Conservation (phyloP, 768 basidiomycete genomes). For the Hortiboletus campestris region DNA sequence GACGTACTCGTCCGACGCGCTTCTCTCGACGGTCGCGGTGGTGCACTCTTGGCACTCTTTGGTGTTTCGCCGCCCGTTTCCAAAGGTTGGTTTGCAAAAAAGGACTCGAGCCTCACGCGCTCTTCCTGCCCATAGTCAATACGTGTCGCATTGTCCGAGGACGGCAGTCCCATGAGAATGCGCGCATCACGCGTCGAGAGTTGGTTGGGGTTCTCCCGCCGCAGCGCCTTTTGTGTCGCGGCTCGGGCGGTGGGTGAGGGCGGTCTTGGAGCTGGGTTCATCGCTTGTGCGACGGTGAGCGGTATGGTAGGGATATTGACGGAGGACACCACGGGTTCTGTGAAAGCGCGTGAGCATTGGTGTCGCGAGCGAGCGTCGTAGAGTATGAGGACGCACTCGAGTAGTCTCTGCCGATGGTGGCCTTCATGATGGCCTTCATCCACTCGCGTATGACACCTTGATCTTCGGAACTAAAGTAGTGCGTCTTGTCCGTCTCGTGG, state of each 20-base stretch:
- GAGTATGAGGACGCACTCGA: slow-evolving; percentile 55
- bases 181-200: slow-evolving; percentile 78
- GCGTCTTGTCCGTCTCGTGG: slow-evolving; percentile 82
- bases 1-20: slow-evolving; percentile 43
- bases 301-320: slow-evolving; percentile 97
- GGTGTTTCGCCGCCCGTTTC: slow-evolving; percentile 18
- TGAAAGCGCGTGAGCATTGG: slow-evolving; percentile 1
- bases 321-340: slow-evolving; percentile 93
- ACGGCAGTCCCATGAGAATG: slow-evolving; percentile 63
- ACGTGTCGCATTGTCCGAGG: slow-evolving; percentile 22
- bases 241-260: slow-evolving; percentile 87
- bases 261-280: slow-evolving; percentile 94
- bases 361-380: background rate
- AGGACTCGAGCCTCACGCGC: slow-evolving; percentile 51
- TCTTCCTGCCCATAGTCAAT: slow-evolving; percentile 34
- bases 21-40: slow-evolving; percentile 71
- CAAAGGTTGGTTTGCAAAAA: slow-evolving; percentile 46
- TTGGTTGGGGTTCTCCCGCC: slow-evolving; percentile 82
- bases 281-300: slow-evolving; percentile 89
- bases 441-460: slow-evolving; percentile 85
- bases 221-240: slow-evolving; percentile 82
- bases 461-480: slow-evolving; percentile 92
- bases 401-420: slow-evolving; percentile 93
- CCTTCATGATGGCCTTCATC: slow-evolving; percentile 99
- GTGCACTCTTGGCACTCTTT: slow-evolving; percentile 31